These are phyloP conservation scores for Gossypium anomalum DNA, from an alignment of 345 rosid species.

Conservation along the genomic window DNA sequence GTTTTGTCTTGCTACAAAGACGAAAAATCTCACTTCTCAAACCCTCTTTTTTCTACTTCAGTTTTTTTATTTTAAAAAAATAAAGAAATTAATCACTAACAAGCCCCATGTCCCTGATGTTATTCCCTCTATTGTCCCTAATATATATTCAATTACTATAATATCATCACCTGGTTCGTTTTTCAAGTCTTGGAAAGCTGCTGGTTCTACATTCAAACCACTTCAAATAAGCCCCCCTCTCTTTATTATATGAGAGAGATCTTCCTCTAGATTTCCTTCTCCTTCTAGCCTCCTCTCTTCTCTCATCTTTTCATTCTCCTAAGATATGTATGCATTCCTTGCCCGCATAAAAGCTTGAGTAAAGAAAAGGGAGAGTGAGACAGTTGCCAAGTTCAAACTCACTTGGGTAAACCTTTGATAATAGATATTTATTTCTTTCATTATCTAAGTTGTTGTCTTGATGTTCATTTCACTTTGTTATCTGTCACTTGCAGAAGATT, in stretches of 20 bases:
- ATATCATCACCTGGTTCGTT: constrained; percentile 21
- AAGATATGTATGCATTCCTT: background rate
- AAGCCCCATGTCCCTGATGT: constrained; percentile 30
- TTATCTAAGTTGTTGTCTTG: background rate
- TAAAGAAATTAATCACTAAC: constrained; percentile 10
- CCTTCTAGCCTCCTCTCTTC: constrained; percentile 37
- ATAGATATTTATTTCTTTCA: background rate
- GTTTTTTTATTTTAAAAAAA: background rate
- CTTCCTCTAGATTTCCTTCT: constrained; percentile 35
- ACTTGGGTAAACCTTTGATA: constrained; percentile 17
- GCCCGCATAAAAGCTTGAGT: constrained; percentile 26
- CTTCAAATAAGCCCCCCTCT: constrained; percentile 21
- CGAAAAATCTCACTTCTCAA: background rate
- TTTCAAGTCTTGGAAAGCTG: constrained; percentile 34
- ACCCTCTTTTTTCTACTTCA: background rate
- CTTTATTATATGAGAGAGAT: constrained; percentile 6
- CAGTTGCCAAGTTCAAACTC: constrained; percentile 19
- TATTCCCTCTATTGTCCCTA: background rate
- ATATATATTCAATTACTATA: constrained; percentile 7
- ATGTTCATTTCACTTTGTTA: constrained; percentile 14
- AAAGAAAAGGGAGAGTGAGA: background rate
- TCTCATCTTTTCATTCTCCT: constrained; percentile 15
- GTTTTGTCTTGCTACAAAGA: constrained; percentile 47
- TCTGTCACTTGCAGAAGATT: constrained; percentile 20
- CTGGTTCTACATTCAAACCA: constrained; percentile 21